phyloP scores from a whole-genome alignment of 73 alveolate species.

The Breviolum minutum region DNA sequence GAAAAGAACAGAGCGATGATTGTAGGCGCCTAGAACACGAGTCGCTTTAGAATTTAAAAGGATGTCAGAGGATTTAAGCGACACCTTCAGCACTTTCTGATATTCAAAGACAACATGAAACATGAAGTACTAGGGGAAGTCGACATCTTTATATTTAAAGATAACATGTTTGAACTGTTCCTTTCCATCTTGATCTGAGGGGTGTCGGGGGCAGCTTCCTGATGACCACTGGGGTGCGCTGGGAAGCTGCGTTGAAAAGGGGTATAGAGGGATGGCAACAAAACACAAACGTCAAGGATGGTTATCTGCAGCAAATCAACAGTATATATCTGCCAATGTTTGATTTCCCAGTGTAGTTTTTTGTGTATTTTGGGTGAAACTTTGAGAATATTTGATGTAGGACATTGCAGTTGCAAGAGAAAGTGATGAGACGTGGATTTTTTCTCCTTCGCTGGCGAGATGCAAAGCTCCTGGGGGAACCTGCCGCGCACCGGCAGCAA shows the following conservation, averaged over 20 bases:
- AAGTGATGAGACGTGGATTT: neutral
- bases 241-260: neutral
- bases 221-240: slow-evolving; percentile 52
- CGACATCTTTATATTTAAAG: neutral
- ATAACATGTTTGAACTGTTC: neutral
- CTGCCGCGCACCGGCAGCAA: slow-evolving; percentile 76
- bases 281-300: neutral
- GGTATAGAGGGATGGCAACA: neutral
- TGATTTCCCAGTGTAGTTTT: neutral
- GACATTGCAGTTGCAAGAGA: too few species aligned
- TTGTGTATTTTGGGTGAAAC: too few species aligned
- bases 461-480: slow-evolving; percentile 57
- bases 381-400: too few species aligned
- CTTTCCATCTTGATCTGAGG: neutral
- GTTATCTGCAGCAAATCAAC: neutral
- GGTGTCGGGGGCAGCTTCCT: slow-evolving; percentile 37
- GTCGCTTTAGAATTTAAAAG: neutral
- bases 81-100: too few species aligned
- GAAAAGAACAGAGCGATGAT: neutral
- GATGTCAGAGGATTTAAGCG: neutral
- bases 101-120: too few species aligned
- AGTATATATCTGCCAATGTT: neutral
- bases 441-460: neutral
- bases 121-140: neutral
- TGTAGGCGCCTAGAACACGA: neutral